Evolutionary conservation across 257 asterid genomes (phyloP), one percentile per base, ranked within the genome.

Genomic region (Misopates orontium): DNA sequence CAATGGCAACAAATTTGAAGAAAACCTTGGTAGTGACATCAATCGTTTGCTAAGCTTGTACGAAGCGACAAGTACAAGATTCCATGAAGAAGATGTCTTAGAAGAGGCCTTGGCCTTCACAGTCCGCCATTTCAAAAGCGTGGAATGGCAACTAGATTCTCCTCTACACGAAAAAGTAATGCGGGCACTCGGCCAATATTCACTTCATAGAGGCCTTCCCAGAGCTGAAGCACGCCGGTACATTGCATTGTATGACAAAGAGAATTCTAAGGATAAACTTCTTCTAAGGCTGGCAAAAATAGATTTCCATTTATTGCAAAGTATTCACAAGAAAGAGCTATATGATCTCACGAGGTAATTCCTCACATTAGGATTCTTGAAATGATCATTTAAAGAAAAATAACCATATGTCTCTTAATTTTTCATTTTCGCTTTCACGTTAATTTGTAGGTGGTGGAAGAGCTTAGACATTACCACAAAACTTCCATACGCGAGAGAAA

Each of bases 381-480:
- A n/a, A n/a, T n/a, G n/a, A n/a, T n/a, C n/a, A n/a, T n/a, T n/a
- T n/a, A n/a, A n/a, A n/a, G n/a, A n/a, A n/a, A n/a, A n/a, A n/a
- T n/a, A n/a, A n/a, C n/a, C n/a, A n/a, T n/a, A n/a, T n/a, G n/a
- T n/a, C n/a, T n/a, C n/a, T n/a, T n/a, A n/a, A n/a, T n/a, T n/a
- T n/a, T n/a, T n/a, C n/a, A n/a, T n/a, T n/a, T n/a, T n/a, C n/a
- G n/a, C n/a, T n/a, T n/a, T n/a, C n/a, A n/a, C n/a, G 7, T 13
- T 56, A 12, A 56, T 1, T 45, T 13, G 36, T 28, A 69, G 73
- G 68, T 69, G 73, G 73, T 72, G 72, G 77, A 59, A 72, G 24
- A 41, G 40, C 17, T 66, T 58, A 32, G 72, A 72, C 54, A 15
- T 65, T 4, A 23, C 15, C 28, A 15, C 57, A 4, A 72, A 58